Base-by-base conservation (phyloP, 2,329 filamentous ascomycete species). In the Cordyceps pruinosa region DNA sequence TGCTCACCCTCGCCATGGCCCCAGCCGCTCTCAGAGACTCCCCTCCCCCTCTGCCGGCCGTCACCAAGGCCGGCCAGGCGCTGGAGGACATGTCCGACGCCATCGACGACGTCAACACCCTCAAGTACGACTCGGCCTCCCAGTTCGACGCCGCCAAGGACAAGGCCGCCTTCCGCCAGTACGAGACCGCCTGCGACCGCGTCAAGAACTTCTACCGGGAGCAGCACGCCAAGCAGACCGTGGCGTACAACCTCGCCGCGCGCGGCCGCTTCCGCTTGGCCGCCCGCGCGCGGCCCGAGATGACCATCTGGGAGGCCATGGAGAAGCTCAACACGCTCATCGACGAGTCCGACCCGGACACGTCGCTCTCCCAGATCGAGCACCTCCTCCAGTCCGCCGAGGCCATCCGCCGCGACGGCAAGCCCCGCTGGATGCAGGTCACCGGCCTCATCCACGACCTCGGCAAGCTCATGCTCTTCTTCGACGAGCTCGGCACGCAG, bases 301-400 rank as follows among this genome's bases (percentile, higher is more conserved):
- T 96, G 88, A 87, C 86, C 61, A 80, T 96, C 70, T 96, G 90
- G 91, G 79, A 95, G 70, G 91, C 91, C 21, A 94, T 96, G 75
- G 89, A 95, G 81, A 92, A 90, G 73, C 86, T 96, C 67, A 90
- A 96, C 80, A 90, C 88, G 0, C 81, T 96, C 53, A 88, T 96
- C 70, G 91, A 96, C 74, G 89, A 95, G 73, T 91, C 87, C 21
- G 91, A 96, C 75, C 91, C 91, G 1, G 90, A 96, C 75, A 96
- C 91, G 46, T 84, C 83, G 48, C 85, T 96, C 61, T 87, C 85
- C 28, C 91, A 96, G 76, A 95, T 96, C 69, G 88, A 95, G 73
- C 91, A 96, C 72, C 80, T 96, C 30, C 82, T 96, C 17, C 91
- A 96, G 71, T 86, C 88, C 19, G 91, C 91, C 54, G 91, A 96